Evolutionary conservation across 2,329 filamentous ascomycete species (phyloP), one percentile per base, ranked within the genome.

Genomic region (Stenocarpella maydis): DNA sequence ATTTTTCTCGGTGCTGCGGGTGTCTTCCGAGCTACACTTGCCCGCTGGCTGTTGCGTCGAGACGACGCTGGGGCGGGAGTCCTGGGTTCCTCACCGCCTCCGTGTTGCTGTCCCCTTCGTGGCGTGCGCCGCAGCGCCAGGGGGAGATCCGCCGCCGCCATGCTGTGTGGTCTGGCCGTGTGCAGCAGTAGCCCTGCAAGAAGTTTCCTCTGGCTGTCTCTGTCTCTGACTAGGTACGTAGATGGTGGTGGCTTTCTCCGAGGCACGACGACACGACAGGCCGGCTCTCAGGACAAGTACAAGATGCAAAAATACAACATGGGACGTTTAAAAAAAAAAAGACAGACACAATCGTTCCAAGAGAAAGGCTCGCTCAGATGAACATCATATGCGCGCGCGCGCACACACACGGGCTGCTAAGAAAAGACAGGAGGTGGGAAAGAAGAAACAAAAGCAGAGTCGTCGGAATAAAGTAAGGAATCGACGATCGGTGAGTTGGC

Each of bases 51-150:
- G 10, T 47, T 55, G 14, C 67, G 63, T 9, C 28, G 55, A 8
- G 24, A 37, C 26, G 26, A 28, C 26, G 34, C 15, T 5, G 58
- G 15, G 61, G 39, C 50, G n/a, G 49, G 50, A 9, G 63, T 60
- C 31, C 50, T 47, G 43, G 19, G 6, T 10, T 6, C 24, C 37
- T 31, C 61, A 3, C 10, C n/a, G 15, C 8, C 39, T 5, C 19
- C 53, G 15, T 49, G 45, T 12, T 10, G 5, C 21, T 34, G 39
- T 31, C 43, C 41, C 1, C 49, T 63, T 37, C 68, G 58, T 14
- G 66, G 69, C 21, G 66, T 68, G n/a, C 65, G 61, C 49, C 69
- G 31, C 19, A 72, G 39, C 19, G 65, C 68, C 21, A 72, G 24
- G n/a, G 69, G 49, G 24, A 47, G 19, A 4, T 58, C 64, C 37